Conservation (phyloP, 306 rosid species). For the Prunus mira region DNA sequence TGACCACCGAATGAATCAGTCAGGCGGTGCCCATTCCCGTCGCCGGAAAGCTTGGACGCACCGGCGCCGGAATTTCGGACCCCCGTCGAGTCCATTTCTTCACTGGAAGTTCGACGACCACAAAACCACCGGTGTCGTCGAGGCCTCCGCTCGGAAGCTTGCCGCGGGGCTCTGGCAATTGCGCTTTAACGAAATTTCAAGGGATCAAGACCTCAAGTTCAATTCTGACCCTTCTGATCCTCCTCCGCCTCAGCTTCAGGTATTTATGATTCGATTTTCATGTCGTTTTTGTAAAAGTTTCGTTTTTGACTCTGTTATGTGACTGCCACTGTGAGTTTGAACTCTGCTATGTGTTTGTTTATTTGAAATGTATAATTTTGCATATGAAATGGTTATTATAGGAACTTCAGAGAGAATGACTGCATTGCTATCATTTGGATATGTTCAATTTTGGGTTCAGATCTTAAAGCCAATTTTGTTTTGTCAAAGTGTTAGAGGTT, state of each 20-base stretch:
- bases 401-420: no score
- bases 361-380: background rate
- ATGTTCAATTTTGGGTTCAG: no score
- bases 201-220: background rate
- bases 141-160: conserved; percentile 53
- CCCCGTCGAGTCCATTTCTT: conserved; percentile 19
- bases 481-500: background rate
- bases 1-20: conserved; percentile 18
- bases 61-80: conserved; percentile 4
- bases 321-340: background rate
- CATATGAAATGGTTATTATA: background rate
- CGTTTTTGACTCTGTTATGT: background rate
- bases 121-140: conserved; percentile 1
- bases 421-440: no score
- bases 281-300: background rate
- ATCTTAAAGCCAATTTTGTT: no score
- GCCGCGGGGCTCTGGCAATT: conserved; percentile 61
- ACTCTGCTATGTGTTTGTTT: background rate
- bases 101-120: conserved; percentile 22
- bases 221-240: background rate
- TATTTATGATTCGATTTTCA: conserved; percentile 6
- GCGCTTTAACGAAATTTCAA: conserved; percentile 29
- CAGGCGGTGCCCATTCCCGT: conserved; percentile 12
- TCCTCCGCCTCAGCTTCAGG: conserved; percentile 23
- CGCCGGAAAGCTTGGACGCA: conserved; percentile 20